Evolutionary conservation across 2,329 filamentous ascomycete genomes (phyloP).

Genomic region (Pseudogymnoascus sp.): DNA sequence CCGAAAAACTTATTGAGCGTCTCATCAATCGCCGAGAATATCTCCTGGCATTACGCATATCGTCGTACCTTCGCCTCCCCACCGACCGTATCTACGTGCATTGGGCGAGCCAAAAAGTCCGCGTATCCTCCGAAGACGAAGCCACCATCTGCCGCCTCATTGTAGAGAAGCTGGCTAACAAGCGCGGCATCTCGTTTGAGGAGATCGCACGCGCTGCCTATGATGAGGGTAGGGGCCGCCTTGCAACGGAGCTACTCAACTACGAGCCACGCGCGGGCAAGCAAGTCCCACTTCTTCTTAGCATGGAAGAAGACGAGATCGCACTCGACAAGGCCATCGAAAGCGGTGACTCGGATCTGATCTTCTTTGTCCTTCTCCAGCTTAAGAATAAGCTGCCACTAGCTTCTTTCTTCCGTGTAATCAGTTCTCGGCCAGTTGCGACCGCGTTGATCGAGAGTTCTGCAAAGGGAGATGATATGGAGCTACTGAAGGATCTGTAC

Average conservation of each 20-base stretch:
- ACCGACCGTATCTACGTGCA: slow-evolving; percentile 90
- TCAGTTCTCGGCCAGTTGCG: slow-evolving; percentile 77
- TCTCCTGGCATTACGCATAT: slow-evolving; percentile 78
- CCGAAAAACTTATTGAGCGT: slow-evolving; percentile 77
- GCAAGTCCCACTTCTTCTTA: slow-evolving; percentile 85
- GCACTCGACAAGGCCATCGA: slow-evolving; percentile 95
- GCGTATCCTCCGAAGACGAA: slow-evolving; percentile 74
- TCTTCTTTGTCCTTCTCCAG: slow-evolving; percentile 81
- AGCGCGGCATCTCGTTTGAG: slow-evolving; percentile 91
- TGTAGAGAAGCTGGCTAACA: slow-evolving; percentile 77
- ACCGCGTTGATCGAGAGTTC: slow-evolving; percentile 83
- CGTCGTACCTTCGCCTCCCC: slow-evolving; percentile 76
- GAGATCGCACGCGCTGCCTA: slow-evolving; percentile 88
- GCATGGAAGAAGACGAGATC: slow-evolving; percentile 92
- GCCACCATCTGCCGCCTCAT: slow-evolving; percentile 80
- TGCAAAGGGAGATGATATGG: slow-evolving; percentile 66
- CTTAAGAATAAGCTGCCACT: slow-evolving; percentile 85
- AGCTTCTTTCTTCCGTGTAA: slow-evolving; percentile 83
- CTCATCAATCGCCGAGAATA: slow-evolving; percentile 88
- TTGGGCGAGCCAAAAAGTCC: slow-evolving; percentile 93
- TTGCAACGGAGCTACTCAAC: slow-evolving; percentile 85
- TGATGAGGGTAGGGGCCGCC: slow-evolving; percentile 79
- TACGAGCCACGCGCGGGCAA: slow-evolving; percentile 92
- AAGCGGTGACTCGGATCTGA: slow-evolving; percentile 86
- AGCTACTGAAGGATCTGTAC: slow-evolving; percentile 87